These are phyloP conservation scores for Kondoa malvinella DNA, from an alignment of 768 basidiomycete species.

Conservation along the genomic window DNA sequence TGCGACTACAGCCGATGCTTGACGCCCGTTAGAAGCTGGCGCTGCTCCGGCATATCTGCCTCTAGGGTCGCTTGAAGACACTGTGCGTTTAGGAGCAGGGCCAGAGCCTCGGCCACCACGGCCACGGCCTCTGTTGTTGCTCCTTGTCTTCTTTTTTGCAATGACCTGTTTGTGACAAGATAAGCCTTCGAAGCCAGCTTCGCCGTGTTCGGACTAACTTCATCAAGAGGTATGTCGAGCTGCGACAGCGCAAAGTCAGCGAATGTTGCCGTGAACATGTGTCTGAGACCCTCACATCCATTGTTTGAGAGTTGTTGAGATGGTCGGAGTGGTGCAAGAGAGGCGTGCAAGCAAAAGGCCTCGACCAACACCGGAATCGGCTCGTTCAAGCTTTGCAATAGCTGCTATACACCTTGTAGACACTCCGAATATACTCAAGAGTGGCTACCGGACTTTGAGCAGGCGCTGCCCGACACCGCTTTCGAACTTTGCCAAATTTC, in stretches of 20 bases:
- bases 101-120: background rate
- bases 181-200: no score
- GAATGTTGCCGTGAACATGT: background rate
- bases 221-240: conserved; percentile 4
- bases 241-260: background rate
- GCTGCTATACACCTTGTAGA: no score
- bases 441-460: no score
- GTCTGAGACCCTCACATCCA: background rate
- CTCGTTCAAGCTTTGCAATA: no score
- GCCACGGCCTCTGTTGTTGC: background rate
- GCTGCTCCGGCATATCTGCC: background rate
- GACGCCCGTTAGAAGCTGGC: background rate
- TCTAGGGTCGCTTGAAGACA: background rate
- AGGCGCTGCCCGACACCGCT: no score
- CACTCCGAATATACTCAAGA: no score
- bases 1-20: background rate
- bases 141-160: background rate
- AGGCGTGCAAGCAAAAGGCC: no score
- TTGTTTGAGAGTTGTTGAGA: background rate
- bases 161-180: background rate
- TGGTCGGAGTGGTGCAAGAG: no score
- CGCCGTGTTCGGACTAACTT: background rate
- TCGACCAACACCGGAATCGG: no score
- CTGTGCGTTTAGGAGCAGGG: background rate
- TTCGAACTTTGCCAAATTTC: no score